Percentiles rank a stretch among this genome's conserved stretches.
Conservation (phyloP, 257 asterid genomes). For the Cynanchum wilfordii region DNA sequence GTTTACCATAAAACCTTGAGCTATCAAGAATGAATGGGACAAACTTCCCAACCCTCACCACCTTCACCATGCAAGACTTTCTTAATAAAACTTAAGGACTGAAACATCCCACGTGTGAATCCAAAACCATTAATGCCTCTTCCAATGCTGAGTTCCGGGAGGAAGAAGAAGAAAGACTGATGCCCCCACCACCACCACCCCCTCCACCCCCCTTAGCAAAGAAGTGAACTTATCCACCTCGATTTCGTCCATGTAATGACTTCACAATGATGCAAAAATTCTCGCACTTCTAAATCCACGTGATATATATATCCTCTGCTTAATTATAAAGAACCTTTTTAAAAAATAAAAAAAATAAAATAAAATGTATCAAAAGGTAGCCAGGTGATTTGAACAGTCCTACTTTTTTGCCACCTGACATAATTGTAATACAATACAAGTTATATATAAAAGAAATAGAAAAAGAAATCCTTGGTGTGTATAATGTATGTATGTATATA, state of each 20-base stretch:
- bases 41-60: not conserved
- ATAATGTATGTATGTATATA: no score
- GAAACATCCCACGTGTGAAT: not conserved
- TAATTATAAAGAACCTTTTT: not conserved
- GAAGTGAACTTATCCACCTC: conserved; percentile 9
- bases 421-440: not conserved
- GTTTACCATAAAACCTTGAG: not conserved
- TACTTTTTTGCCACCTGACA: conserved; percentile 25
- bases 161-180: not conserved
- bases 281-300: conserved; percentile 7
- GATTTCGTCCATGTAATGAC: conserved; percentile 6
- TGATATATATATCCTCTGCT: conserved; percentile 10
- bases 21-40: not conserved
- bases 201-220: not conserved
- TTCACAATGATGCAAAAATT: conserved; percentile 6
- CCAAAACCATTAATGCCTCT: not conserved
- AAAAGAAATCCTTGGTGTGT: not conserved
- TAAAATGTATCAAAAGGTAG: not conserved
- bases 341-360: no score
- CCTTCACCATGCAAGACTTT: not conserved
- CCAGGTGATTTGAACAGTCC: conserved; percentile 8
- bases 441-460: not conserved
- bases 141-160: not conserved
- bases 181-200: no score
- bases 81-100: not conserved